A percentile compares a stretch with the other conserved stretches of the same genome.
Conservation (phyloP, 2,329 filamentous ascomycete species). For the Diaporthe citrichinensis region DNA sequence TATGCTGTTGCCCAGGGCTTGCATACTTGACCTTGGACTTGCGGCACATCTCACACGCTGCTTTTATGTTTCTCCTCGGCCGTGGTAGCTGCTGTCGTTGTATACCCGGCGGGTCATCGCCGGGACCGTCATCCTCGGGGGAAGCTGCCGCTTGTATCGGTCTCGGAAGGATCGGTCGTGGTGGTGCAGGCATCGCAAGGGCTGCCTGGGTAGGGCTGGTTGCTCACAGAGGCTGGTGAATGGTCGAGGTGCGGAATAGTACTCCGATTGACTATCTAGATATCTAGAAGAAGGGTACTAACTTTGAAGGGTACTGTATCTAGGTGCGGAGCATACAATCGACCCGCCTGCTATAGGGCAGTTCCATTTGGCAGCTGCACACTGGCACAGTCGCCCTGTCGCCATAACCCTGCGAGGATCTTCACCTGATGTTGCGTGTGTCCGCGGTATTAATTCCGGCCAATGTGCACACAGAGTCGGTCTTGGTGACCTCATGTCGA, state of each 20-base stretch:
- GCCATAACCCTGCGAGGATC: neutral
- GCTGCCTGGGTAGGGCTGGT: no score
- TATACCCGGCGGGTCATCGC: neutral
- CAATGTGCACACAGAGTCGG: neutral
- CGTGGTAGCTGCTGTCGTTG: neutral
- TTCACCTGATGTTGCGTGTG: neutral
- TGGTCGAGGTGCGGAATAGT: neutral
- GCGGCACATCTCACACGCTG: constrained; percentile 18
- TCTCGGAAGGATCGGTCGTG: neutral
- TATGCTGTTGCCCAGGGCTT: neutral
- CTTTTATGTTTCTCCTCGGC: neutral
- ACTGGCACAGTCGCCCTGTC: no score
- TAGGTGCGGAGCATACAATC: neutral
- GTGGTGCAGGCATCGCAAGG: neutral
- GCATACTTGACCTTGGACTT: constrained; percentile 24
- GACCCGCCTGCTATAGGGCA: neutral
- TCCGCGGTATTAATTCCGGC: neutral
- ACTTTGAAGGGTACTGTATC: no score
- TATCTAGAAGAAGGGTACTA: neutral
- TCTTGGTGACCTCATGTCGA: neutral
- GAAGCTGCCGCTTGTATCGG: neutral
- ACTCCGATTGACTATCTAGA: neutral
- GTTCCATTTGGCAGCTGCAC: neutral
- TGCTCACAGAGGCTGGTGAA: neutral
- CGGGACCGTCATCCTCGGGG: neutral